Evolutionary conservation across 2,329 filamentous ascomycete genomes (phyloP).

Genomic region (Ceratocystis huliohia): DNA sequence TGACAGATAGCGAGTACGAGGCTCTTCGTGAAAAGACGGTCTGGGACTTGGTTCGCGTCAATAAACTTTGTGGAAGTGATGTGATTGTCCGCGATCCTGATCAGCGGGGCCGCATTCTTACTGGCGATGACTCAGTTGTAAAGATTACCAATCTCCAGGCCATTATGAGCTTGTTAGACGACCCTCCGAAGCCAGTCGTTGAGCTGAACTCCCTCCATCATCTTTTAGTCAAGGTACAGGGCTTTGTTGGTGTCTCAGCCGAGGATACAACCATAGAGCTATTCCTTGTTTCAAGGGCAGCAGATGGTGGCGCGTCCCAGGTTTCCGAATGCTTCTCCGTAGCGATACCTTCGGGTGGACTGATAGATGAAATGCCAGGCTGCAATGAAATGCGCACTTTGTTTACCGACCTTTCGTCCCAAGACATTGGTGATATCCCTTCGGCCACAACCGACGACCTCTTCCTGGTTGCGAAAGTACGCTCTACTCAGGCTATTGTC

Average conservation of each 20-base stretch:
- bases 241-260: conserved; percentile 63
- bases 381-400: conserved; percentile 66
- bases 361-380: conserved; percentile 51
- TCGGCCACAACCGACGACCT: conserved; percentile 59
- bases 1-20: conserved; percentile 76
- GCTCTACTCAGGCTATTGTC: conserved; percentile 43
- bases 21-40: conserved; percentile 75
- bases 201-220: conserved; percentile 68
- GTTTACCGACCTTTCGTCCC: conserved; percentile 71
- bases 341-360: conserved; percentile 61
- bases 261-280: conserved; percentile 65
- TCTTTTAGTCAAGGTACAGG: conserved; percentile 69
- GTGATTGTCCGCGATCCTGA: conserved; percentile 86
- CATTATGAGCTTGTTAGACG: conserved; percentile 85
- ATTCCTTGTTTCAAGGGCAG: conserved; percentile 60
- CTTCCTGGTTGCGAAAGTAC: conserved; percentile 72
- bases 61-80: conserved; percentile 86
- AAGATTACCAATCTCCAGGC: conserved; percentile 86
- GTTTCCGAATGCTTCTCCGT: conserved; percentile 76
- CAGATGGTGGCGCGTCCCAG: conserved; percentile 48
- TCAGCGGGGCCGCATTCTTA: conserved; percentile 72
- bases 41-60: conserved; percentile 87
- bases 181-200: conserved; percentile 54
- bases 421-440: conserved; percentile 52
- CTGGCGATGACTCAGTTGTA: conserved; percentile 83